Evolutionary conservation across 1,284 basidiomycete genomes (phyloP), one percentile per base, ranked within the genome.

Genomic region (Peniophora sp.): DNA sequence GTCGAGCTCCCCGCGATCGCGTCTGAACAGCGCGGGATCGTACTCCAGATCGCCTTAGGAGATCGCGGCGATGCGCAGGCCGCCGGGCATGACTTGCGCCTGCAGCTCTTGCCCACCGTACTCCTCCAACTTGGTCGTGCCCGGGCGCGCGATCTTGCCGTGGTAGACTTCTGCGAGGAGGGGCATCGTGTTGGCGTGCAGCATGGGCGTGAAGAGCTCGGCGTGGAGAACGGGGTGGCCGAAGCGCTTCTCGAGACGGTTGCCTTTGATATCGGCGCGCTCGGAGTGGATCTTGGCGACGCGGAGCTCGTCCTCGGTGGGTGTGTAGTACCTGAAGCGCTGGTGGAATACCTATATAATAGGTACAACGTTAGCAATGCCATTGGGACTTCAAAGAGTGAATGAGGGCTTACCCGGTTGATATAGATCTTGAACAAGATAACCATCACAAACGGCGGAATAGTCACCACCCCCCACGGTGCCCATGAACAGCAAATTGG

Each of bases 131-230:
- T 79, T 79, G 54, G 81, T 73, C 37, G 6, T n/a, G 5, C 27
- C 12, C 43, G 82, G 76, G 39, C 68, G 75, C 15, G 70, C 78
- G 52, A 90, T 76, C 60, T 82, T 83, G 56, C 90, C 89, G 45
- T 73, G 69, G 64, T 89, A 92, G 24, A 91, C 84, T 55, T 91
- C 78, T 35, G 71, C 66, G 17, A 93, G 71, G 22, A 92, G 68
- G 5, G 78, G 80, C 75, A 90, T 85, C 80, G 90, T 86, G 64
- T 83, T 85, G 55, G 87, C 85, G 61, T 93, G 91, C 36, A 93
- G 68, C 88, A 92, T 90, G 0, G 89, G 91, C 12, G 89, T 92
- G 68, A 89, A 92, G 24, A 94, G 71, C 43, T 91, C 88, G 15
- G 78, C 66, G 58, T 90, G 79, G 41, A 94, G 71, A 5, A 89